Evolutionary conservation across 1,284 basidiomycete genomes (phyloP), one percentile per base, ranked within the genome.

Genomic region (Abortiporus biennis): DNA sequence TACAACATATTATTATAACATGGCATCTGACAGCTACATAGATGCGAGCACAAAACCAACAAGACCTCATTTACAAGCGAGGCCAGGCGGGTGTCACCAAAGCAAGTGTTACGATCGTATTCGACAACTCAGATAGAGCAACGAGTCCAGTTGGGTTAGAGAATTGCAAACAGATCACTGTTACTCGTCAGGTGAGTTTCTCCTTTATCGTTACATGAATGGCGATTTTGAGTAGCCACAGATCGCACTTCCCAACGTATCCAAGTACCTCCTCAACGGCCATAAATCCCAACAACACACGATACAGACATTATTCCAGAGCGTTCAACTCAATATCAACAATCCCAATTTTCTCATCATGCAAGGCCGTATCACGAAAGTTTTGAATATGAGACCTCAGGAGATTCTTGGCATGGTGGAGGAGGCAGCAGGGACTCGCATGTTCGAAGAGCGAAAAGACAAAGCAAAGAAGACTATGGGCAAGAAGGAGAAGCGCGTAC

Each of bases 301-400:
- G 0, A 81, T 99, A 1, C 95, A 97, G 56, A 91, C 85, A 38
- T 74, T 99, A 30, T 99, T 99, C 59, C 96, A 99, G 62, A 88
- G 90, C 29, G 93, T 99, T 0, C 94, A 98, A 64, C 80, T 99
- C 54, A 99, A 99, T 64, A 99, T 99, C 76, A 99, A 99, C 69
- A 99, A 98, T 63, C 96, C 96, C 36, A 99, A 99, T 62, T 99
- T 99, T 68, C 76, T 99, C 48, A 99, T 99, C 64, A 99, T 99
- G 94, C 96, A 99, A 67, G 96, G 96, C 36, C 82, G 86, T 37
- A 94, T 94, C 57, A 94, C 92, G 9, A 95, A 94, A 68, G 90
- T 99, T 2, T 78, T 99, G 43, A 99, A 98, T 64, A 99, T 99
- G 96, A 87, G 92, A 41, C 94, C 96, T 0, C 86, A 88, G 65